A percentile compares a stretch with the other conserved stretches of the same genome.
Evolutionary conservation across 139 green algal genomes (phyloP).

Genomic region (Chloropicon primus): DNA sequence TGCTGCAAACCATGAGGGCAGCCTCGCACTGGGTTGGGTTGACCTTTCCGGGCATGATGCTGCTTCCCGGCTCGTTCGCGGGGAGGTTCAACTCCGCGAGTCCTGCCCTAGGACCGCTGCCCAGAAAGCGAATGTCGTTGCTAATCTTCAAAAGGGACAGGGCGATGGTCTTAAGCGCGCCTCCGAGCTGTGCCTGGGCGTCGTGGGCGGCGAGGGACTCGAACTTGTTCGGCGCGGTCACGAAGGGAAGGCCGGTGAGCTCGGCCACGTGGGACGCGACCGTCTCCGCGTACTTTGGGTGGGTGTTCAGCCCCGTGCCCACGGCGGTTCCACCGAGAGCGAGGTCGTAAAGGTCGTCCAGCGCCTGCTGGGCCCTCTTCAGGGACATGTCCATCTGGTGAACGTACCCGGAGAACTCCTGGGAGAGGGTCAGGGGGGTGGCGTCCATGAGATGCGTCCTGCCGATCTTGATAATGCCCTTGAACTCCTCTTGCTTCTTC

Average conservation of each 20-base stretch:
- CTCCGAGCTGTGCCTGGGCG: slow-evolving; percentile 59
- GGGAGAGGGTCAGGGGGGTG: slow-evolving; percentile 82
- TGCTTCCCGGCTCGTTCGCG: slow-evolving; percentile 89
- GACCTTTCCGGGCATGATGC: slow-evolving; percentile 97
- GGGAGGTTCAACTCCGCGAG: slow-evolving; percentile 87
- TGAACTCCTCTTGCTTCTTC: slow-evolving; percentile 61
- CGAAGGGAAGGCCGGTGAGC: slow-evolving; percentile 75
- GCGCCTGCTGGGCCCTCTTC: slow-evolving; percentile 4
- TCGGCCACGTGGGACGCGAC: slow-evolving; percentile 58
- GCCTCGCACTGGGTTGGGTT: slow-evolving; percentile 97
- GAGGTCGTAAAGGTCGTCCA: slow-evolving; percentile 16
- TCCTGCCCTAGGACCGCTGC: slow-evolving; percentile 63
- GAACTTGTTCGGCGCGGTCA: slow-evolving; percentile 94
- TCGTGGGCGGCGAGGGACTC: slow-evolving; percentile 90
- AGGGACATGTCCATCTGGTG: slow-evolving; percentile 51
- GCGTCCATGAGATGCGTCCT: slow-evolving; percentile 90
- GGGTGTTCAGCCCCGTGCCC: slow-evolving; percentile 87
- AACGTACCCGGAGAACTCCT: slow-evolving; percentile 64
- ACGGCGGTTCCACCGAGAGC: slow-evolving; percentile 73
- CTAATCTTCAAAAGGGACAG: slow-evolving; percentile 80
- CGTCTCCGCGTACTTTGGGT: slow-evolving; percentile 47
- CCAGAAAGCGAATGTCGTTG: slow-evolving; percentile 43
- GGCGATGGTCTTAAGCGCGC: slow-evolving; percentile 79
- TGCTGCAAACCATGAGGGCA: slow-evolving; percentile 78
- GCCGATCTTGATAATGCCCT: slow-evolving; percentile 88